These are phyloP conservation scores for Suillus subalutaceus DNA, from an alignment of 768 basidiomycete genomes.

Conservation along the genomic window DNA sequence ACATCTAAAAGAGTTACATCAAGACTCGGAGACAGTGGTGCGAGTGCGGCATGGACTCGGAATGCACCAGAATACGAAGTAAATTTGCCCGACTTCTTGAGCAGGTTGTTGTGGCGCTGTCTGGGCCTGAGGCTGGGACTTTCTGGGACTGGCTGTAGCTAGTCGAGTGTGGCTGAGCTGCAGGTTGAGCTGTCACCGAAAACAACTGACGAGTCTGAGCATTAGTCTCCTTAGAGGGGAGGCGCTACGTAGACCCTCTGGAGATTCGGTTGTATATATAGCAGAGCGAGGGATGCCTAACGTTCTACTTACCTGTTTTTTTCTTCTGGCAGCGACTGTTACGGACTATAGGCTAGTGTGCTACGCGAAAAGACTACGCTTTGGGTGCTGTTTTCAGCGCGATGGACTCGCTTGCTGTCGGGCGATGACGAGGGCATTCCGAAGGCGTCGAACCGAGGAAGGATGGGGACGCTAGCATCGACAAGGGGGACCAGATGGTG, in stretches of 20 bases:
- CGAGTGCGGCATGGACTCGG: neutral
- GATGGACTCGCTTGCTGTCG: neutral
- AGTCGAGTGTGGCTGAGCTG: neutral
- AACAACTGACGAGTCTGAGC: neutral
- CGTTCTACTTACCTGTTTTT: neutral
- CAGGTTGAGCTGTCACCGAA: neutral
- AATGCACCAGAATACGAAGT: neutral
- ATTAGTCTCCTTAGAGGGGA: neutral
- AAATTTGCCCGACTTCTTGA: neutral
- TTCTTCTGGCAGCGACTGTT: neutral
- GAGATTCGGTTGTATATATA: no score
- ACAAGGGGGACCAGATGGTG: neutral
- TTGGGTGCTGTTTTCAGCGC: no score
- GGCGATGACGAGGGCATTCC: neutral
- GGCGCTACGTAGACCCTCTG: neutral
- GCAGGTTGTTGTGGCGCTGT: neutral
- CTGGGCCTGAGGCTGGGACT: neutral
- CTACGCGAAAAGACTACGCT: neutral
- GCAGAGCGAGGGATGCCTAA: neutral
- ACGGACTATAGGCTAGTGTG: no score
- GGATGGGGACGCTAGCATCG: neutral
- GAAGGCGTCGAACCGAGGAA: neutral
- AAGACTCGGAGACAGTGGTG: neutral
- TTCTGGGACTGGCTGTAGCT: no score
- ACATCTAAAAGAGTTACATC: neutral